Conservation (phyloP, 2,329 filamentous ascomycete species). For the Thielaviopsis cerberus region DNA sequence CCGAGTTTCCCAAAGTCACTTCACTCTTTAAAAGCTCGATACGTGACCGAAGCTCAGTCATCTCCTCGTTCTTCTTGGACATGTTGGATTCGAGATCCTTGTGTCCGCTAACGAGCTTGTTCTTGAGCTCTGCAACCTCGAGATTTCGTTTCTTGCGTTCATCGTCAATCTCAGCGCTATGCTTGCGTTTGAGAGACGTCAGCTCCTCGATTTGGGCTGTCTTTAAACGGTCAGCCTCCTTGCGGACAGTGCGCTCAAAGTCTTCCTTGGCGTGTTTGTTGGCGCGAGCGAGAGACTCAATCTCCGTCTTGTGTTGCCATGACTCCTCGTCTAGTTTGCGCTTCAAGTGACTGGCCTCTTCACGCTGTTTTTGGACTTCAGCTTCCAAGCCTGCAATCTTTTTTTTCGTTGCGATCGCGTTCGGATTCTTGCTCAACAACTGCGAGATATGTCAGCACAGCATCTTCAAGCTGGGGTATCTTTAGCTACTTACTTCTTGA, state of each 20-base stretch:
- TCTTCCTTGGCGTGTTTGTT: conserved; percentile 39
- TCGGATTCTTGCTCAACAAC: conserved; percentile 32
- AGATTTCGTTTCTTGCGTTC: conserved; percentile 37
- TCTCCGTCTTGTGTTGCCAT: conserved; percentile 28
- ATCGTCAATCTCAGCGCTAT: conserved; percentile 47
- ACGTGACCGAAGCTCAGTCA: conserved; percentile 27
- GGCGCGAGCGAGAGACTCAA: conserved; percentile 34
- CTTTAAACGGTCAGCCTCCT: conserved; percentile 38
- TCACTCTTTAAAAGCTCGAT: conserved; percentile 29
- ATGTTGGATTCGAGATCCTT: conserved; percentile 30
- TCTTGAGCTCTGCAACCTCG: conserved; percentile 48
- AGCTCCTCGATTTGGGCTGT: conserved; percentile 50
- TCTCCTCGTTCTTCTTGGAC: conserved; percentile 34
- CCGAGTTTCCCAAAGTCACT: conserved; percentile 42
- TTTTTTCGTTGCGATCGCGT: conserved; percentile 24
- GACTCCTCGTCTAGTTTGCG: conserved; percentile 20
- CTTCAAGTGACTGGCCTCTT: conserved; percentile 36
- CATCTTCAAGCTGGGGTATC: background rate
- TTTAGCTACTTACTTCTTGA: conserved; percentile 42
- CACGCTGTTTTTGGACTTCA: conserved; percentile 20
- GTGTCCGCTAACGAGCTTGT: conserved; percentile 31
- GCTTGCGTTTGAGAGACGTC: conserved; percentile 41
- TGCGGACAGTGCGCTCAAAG: conserved; percentile 29
- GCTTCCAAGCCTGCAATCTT: conserved; percentile 46
- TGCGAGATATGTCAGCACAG: conserved; percentile 16